Evolutionary conservation across 306 rosid genomes (phyloP), one percentile per base, ranked within the genome.

Genomic region (Fragaria ananassa): DNA sequence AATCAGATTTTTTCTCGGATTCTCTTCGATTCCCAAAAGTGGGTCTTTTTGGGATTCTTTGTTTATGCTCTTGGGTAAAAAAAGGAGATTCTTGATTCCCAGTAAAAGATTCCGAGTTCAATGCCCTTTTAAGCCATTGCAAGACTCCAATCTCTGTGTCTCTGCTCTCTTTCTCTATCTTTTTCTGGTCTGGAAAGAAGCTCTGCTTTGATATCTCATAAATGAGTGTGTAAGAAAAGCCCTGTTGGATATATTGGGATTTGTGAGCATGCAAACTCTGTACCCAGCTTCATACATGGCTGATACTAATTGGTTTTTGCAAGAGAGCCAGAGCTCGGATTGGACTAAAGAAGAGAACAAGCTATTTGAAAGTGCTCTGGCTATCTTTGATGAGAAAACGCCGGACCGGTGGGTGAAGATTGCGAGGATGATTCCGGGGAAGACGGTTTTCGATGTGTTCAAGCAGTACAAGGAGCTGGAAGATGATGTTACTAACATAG

Each of bases 281-380:
- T 82, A 81, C 64, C 83, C 90, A 25, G 74, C 83, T 82, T 86
- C 84, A 8, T 62, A 60, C 7, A 63, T 83, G 84, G 71, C 87
- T 53, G 87, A 65, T 50, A 78, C 93, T 44, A 74, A 76, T 58
- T 83, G 90, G 95, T 72, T 84, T 70, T 49, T 81, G 34, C 84
- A 83, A 71, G 87, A 82, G 77, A 87, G 80, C 76, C 71, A 77
- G 29, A 77, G 64, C 83, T 79, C 88, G 46, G 91, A 92, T 71
- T 94, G 98, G 98, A 91, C 87, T 25, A 90, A 42, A 80, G 97
- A 94, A 74, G 97, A 94, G 88, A 94, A 94, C 82, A 94, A 94
- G 88, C 65, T 10, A 76, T 94, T 94, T 71, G 98, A 94, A 80
- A 91, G 93, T 25, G 98, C 98, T 34, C 95, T 94, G 23, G 98